Evolutionary conservation across 1,284 basidiomycete genomes (phyloP).

Genomic region (Coniferiporia weirii): DNA sequence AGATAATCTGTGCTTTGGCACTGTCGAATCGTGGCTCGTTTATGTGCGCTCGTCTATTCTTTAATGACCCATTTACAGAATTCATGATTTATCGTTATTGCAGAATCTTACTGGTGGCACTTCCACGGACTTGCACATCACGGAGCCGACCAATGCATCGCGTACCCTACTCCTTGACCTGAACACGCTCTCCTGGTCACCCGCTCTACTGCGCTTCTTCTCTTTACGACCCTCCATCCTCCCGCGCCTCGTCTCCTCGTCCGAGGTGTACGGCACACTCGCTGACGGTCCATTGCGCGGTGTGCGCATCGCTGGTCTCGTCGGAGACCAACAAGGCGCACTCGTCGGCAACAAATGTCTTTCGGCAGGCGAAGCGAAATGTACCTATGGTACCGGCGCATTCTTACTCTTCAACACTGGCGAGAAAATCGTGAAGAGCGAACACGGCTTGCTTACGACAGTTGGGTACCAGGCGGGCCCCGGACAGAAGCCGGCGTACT

Average conservation of each 20-base stretch:
- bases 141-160: conserved; percentile 96
- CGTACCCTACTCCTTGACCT: conserved; percentile 92
- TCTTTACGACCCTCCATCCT: conserved; percentile 74
- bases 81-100: conserved; percentile 2
- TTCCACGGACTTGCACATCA: conserved; percentile 72
- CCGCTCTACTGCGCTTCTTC: conserved; percentile 84
- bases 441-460: conserved; percentile 86
- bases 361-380: conserved; percentile 81
- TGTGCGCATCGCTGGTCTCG: conserved; percentile 84
- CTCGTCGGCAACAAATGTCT: conserved; percentile 96
- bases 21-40: conserved; percentile 94
- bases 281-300: conserved; percentile 66
- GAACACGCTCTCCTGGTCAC: conserved; percentile 78
- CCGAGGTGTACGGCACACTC: conserved; percentile 87
- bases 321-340: conserved; percentile 97
- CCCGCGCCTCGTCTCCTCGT: conserved; percentile 86
- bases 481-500: conserved; percentile 78
- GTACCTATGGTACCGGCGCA: conserved; percentile 94
- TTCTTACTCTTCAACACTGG: conserved; percentile 96
- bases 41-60: conserved; percentile 54
- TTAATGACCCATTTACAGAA: conserved; percentile 6
- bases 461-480: conserved; percentile 93
- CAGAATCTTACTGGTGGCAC: conserved; percentile 83
- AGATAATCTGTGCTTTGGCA: conserved; percentile 87
- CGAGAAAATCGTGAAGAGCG: conserved; percentile 77